Conservation (phyloP, 1,284 basidiomycete genomes). For the Irpex rosettiformis region DNA sequence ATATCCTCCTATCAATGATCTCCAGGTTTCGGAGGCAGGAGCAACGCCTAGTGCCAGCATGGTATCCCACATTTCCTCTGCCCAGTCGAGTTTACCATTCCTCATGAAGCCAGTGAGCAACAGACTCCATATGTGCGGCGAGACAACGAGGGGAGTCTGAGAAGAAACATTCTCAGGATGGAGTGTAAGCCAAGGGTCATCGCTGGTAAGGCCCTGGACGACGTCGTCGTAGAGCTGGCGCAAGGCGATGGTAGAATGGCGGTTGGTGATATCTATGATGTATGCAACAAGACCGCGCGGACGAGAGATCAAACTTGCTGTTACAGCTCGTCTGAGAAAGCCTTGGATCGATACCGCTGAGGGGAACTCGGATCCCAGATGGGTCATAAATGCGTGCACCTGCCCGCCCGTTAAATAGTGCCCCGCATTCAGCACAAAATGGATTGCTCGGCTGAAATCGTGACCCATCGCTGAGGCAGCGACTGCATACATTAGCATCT, state of each 20-base stretch:
- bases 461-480: conserved; percentile 54
- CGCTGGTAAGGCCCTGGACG: conserved; percentile 45
- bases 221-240: conserved; percentile 46
- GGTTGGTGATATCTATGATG: conserved; percentile 40
- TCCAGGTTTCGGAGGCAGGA: conserved; percentile 57
- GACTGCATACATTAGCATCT: conserved; percentile 47
- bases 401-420: conserved; percentile 33
- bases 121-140: conserved; percentile 54
- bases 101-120: conserved; percentile 61
- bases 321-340: conserved; percentile 44
- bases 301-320: conserved; percentile 48
- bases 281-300: conserved; percentile 48
- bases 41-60: conserved; percentile 45
- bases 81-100: conserved; percentile 49
- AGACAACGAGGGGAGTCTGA: conserved; percentile 44
- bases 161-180: conserved; percentile 31
- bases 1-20: conserved; percentile 60
- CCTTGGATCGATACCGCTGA: conserved; percentile 36
- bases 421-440: conserved; percentile 35
- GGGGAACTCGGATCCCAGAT: conserved; percentile 30
- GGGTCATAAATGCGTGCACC: conserved; percentile 34
- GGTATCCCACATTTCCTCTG: conserved; percentile 61
- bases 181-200: conserved; percentile 43
- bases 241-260: conserved; percentile 31
- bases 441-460: conserved; percentile 51